These are phyloP conservation scores for Solanum tacnaense DNA, from an alignment of 257 asterid genomes.

Conservation along the genomic window DNA sequence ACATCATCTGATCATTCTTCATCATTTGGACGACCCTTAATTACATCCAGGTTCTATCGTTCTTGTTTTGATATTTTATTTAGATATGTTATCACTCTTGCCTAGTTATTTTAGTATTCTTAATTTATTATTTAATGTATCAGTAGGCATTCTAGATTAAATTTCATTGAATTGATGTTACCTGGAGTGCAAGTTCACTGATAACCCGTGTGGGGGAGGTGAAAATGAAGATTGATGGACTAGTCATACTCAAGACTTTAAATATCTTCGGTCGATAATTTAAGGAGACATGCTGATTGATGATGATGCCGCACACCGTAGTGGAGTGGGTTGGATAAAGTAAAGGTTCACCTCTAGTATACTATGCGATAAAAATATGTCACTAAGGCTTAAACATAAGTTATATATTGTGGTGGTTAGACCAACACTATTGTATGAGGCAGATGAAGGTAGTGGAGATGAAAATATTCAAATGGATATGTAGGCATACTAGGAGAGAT, in stretches of 20 bases:
- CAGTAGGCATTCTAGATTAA: neutral
- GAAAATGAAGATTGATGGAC: neutral
- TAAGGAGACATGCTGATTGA: neutral
- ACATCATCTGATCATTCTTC: no score
- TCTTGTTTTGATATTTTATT: neutral
- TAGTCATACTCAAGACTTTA: no score
- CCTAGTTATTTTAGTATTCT: neutral
- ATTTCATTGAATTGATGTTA: neutral
- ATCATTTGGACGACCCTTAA: neutral
- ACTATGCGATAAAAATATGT: neutral
- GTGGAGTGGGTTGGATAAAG: neutral
- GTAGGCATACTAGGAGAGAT: neutral
- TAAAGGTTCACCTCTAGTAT: neutral
- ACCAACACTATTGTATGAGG: neutral
- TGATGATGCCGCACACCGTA: neutral
- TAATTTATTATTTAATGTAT: no score
- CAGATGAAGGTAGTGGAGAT: neutral
- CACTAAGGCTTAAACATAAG: neutral
- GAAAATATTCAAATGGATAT: neutral
- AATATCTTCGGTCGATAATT: no score
- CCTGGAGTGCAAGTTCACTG: neutral
- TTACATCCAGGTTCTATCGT: neutral
- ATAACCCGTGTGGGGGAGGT: accelerated
- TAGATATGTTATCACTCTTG: neutral
- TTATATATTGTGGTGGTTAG: neutral